These are phyloP conservation scores for Lachnellula suecica DNA, from an alignment of 2,329 filamentous ascomycete species.

Conservation along the genomic window DNA sequence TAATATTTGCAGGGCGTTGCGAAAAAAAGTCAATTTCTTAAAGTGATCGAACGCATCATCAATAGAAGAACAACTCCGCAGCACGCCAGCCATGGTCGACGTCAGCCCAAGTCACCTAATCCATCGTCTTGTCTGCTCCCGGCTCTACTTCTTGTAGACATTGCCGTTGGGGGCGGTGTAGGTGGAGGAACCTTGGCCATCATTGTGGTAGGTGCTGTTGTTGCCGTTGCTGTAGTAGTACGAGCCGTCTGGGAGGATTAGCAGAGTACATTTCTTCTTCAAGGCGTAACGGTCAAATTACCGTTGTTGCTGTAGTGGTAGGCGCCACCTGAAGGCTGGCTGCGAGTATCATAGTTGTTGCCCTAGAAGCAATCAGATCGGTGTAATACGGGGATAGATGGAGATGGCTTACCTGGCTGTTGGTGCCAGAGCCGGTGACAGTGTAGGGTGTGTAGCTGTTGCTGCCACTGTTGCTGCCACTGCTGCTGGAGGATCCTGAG, in stretches of 20 bases:
- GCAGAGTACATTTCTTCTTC: neutral
- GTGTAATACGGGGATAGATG: neutral
- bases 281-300: conserved; percentile 35
- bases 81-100: no score
- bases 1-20: no score
- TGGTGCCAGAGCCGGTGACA: conserved; percentile 50
- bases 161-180: conserved; percentile 58
- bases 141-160: conserved; percentile 28
- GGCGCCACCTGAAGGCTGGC: conserved; percentile 55
- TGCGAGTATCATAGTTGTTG: conserved; percentile 66
- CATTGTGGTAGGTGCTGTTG: conserved; percentile 68
- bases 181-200: conserved; percentile 53
- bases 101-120: no score
- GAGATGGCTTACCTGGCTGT: conserved; percentile 51
- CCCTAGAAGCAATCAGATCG: conserved; percentile 44
- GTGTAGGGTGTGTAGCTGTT: conserved; percentile 35
- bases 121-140: no score
- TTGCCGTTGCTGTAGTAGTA: conserved; percentile 74
- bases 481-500: conserved; percentile 8
- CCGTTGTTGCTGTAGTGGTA: conserved; percentile 67
- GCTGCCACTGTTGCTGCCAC: neutral
- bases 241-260: conserved; percentile 52
- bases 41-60: no score
- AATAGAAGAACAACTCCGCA: no score
- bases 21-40: no score